Base-by-base conservation (phyloP, 345 rosid species). In the Abelmoschus esculentus region DNA sequence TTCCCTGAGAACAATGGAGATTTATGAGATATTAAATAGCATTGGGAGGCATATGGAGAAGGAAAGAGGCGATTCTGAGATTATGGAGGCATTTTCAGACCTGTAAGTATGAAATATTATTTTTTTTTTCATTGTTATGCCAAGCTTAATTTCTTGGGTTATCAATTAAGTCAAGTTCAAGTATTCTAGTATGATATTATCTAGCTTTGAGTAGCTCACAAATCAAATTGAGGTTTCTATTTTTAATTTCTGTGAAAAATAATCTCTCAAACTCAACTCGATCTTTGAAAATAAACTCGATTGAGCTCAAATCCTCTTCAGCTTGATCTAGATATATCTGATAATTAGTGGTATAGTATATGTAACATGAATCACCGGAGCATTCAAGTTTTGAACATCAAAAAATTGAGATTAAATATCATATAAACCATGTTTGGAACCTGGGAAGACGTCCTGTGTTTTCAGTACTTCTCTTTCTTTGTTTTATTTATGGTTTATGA, bases 11-110 rank as follows among this genome's bases (percentile, higher is more conserved):
- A 73, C 80, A 69, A n/a, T 34, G 49, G 79, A 87, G 71, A 78
- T 89, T 2, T 80, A 81, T 74, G 79, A 79, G 34, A 9, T 73
- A 60, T 66, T 91, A 66, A 76, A 52, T 53, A 76, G 67, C 74
- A 78, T 89, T 11, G 74, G 73, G 69, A 74, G 68, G 65, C 77
- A 75, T 72, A 83, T 84, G 88, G 53, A 62, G 56, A 83, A 66
- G 76, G 81, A 72, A 44, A 52, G 11, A 64, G 72, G 57, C 32
- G 60, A 69, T 46, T 13, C 47, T 70, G 79, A 69, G 72, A 54
- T 5, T 38, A 22, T 70, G 14, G 65, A 47, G 44, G 31, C 28
- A 69, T 38, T 62, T 36, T 38, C 29, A 61, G 36, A 22, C 15
- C 49, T 40, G 29, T 12, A 18, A 18, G 50, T 10, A 40, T 22